A percentile compares a stretch with the other conserved stretches of the same genome.
Evolutionary conservation across 192 early-diverging fungal genomes (phyloP).

Genomic region (Funneliformis mosseae): DNA sequence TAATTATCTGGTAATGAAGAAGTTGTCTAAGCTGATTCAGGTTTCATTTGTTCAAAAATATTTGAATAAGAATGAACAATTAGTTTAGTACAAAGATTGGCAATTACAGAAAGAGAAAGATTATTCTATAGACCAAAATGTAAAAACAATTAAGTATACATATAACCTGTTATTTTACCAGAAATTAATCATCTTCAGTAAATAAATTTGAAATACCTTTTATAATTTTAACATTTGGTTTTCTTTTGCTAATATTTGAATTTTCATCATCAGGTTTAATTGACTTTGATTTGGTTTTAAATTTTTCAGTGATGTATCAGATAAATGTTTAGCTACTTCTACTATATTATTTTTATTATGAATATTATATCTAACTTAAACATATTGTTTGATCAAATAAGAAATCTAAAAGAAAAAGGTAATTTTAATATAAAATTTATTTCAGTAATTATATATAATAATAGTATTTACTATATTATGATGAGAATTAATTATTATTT

Average conservation of each 20-base stretch:
- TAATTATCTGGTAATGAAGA: too few relatives aligned
- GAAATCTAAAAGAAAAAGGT: not conserved
- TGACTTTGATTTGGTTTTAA: not conserved
- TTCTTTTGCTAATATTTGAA: not conserved
- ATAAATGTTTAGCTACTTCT: not conserved
- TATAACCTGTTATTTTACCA: not conserved
- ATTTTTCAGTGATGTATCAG: not conserved
- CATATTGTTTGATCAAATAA: not conserved
- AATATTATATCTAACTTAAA: not conserved
- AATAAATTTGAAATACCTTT: constrained; percentile 1
- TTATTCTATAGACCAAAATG: not conserved
- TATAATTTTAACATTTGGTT: not conserved
- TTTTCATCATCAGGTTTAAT: not conserved
- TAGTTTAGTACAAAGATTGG: not conserved
- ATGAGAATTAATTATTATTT: not conserved
- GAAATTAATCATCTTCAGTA: not conserved
- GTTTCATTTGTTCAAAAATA: not conserved
- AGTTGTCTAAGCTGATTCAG: not conserved
- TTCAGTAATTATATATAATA: not conserved
- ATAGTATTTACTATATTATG: not conserved
- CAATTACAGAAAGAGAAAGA: not conserved
- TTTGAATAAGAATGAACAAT: not conserved
- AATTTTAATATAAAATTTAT: not conserved
- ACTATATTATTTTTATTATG: not conserved
- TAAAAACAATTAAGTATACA: not conserved